Base-by-base conservation (phyloP, 2,329 filamentous ascomycete genomes). In the Fusarium mexicanum region DNA sequence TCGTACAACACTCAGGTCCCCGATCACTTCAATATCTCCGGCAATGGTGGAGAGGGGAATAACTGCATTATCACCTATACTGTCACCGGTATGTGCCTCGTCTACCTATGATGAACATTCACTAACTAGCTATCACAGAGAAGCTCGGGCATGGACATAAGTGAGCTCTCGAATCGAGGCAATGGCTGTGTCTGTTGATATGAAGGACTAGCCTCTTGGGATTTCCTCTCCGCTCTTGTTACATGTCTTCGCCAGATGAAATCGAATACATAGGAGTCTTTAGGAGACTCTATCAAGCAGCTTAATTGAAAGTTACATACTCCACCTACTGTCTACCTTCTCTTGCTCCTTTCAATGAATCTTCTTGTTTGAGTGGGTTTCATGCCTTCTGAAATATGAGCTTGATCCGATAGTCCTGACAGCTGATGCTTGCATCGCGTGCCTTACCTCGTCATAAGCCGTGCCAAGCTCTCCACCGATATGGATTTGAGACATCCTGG, bases 191-290 rank as follows among this genome's bases (percentile, higher is more conserved):
- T 37, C 16, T 17, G 16, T 51, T 12, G 14, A 4, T 6, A 12
- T 16, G 4, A 16, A 31, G 26, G 4, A 16, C 9, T 20, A n/a
- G 6, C 4, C 6, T 17, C 20, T 48, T 48, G 14, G 14, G 6
- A 11, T 16, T 8, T 6, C 4, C 10, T 22, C 8, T 5, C 9
- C 9, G 3, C 10, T 12, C 6, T 3, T 17, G 14, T 17, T 13
- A 22, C 12, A 12, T 31, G 0, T 1, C 7, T 11, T 22, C 3
- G 20, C 14, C 3, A 48, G 14, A 2, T 48, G 14, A 4, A n/a
- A 11, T 20, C 3, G 13, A 20, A 17, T 17, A 16, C 4, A 11
- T 8, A 6, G 14, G 2, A n/a, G 12, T 9, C 5, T 8, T 17
- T 31, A 17, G 9, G 4, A 48, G 0, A 22, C 5, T 16, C 6